Evolutionary conservation across 371 early-diverging fungal genomes (phyloP).

Genomic region (Zancudomyces culisetae): DNA sequence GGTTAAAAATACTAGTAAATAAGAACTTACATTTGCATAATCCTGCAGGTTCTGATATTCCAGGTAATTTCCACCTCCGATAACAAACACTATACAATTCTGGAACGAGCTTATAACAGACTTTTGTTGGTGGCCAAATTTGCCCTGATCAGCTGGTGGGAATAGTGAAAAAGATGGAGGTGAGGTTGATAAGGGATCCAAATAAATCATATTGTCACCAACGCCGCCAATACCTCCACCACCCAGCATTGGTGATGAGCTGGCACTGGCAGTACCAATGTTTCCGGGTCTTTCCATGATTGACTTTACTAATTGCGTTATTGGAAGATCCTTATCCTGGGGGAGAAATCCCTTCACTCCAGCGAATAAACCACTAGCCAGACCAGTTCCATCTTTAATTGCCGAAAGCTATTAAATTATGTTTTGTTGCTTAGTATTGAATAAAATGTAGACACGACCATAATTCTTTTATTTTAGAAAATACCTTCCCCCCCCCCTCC

Average conservation of each 20-base stretch:
- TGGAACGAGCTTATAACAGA: slow-evolving; percentile 40
- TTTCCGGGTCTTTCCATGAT: slow-evolving; percentile 62
- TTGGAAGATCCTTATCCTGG: slow-evolving; percentile 61
- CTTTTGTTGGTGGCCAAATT: slow-evolving; percentile 4
- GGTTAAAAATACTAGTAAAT: too few species aligned
- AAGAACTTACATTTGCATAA: background rate
- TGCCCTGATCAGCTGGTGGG: slow-evolving; percentile 3
- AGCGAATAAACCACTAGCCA: slow-evolving; percentile 58
- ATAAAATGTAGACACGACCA: too few species aligned
- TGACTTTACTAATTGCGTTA: slow-evolving; percentile 65
- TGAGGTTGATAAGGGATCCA: slow-evolving; percentile 65
- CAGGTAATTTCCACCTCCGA: slow-evolving; percentile 91
- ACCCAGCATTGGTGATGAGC: background rate
- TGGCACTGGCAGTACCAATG: background rate
- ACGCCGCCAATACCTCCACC: background rate
- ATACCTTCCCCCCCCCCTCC: too few species aligned
- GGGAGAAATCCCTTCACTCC: slow-evolving; percentile 89
- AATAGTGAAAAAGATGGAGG: slow-evolving; percentile 6
- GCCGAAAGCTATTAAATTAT: slow-evolving; percentile 27
- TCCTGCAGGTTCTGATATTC: slow-evolving; percentile 78
- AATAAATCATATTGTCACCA: slow-evolving; percentile 50
- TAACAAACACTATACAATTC: slow-evolving; percentile 87
- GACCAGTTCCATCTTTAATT: slow-evolving; percentile 56
- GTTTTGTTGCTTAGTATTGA: too few species aligned
- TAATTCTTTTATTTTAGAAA: too few species aligned